Percentiles rank a stretch among this genome's conserved stretches.
phyloP scores from a whole-genome alignment of 306 rosid genomes.

The Vicia sativa region DNA sequence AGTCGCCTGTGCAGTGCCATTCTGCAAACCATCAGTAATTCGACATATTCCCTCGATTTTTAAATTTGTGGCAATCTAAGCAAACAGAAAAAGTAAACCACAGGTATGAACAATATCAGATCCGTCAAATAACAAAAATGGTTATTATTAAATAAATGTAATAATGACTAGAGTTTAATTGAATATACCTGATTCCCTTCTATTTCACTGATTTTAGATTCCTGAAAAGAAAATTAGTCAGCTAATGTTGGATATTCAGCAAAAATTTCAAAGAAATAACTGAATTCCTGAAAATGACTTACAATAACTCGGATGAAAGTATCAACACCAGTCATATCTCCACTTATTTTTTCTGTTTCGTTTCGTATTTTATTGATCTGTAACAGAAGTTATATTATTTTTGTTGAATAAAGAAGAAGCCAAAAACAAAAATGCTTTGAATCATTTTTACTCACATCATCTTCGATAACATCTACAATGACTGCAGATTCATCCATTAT shows the following conservation, averaged over 20 bases:
- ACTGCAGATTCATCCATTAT: conserved; percentile 62
- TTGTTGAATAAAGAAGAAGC: conserved; percentile 22
- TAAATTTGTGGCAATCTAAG: conserved; percentile 56
- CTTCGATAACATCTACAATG: conserved; percentile 46
- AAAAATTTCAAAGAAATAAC: conserved; percentile 11
- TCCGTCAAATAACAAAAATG: conserved; percentile 8
- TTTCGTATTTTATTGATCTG: conserved; percentile 62
- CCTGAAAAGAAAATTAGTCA: conserved; percentile 57
- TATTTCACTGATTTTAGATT: conserved; percentile 62
- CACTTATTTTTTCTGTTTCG: conserved; percentile 48
- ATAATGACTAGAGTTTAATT: conserved; percentile 5
- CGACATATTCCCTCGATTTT: conserved; percentile 65
- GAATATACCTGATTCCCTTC: conserved; percentile 83
- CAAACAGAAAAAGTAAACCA: conserved; percentile 35
- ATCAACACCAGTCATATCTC: conserved; percentile 53
- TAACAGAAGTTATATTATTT: conserved; percentile 28
- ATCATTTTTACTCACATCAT: conserved; percentile 56
- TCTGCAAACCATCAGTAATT: conserved; percentile 51
- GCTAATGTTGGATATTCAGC: conserved; percentile 25
- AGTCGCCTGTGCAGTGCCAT: conserved; percentile 48
- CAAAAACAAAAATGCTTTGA: conserved; percentile 8
- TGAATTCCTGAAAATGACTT: conserved; percentile 34
- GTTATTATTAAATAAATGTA: conserved; percentile 12
- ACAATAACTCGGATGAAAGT: conserved; percentile 67
- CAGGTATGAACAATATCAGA: conserved; percentile 29